Base-by-base conservation (phyloP, 2,329 filamentous ascomycete species). In the Monilinia laxa region DNA sequence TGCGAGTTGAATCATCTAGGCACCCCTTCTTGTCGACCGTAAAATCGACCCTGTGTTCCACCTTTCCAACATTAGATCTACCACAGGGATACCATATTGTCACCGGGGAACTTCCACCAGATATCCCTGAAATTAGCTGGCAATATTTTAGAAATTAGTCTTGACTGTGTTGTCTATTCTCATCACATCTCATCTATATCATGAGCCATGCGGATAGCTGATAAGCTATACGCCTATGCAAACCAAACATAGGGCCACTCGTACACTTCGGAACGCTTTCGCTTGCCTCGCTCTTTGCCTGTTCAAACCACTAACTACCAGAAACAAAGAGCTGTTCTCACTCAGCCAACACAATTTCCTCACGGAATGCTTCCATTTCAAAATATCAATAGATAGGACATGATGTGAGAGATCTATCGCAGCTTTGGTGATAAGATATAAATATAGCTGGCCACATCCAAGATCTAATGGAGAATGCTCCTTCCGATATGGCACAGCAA, bases 401-500 rank as follows among this genome's bases (percentile, higher is more conserved):
- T 62, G 9, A 51, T 51, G 10, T 20, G 16, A 51, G 31, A 51
- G 42, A 10, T 51, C 25, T 14, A 12, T 51, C 4, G 14, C 11
- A 38, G 5, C 5, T 40, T 18, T 25, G 6, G 4, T 14, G n/a
- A 60, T 38, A 38, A 38, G 28, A 9, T 35, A 20, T 51, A 51
- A 51, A 60, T 51, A 51, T 51, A 60, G n/a, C 3, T 11, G n/a
- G 20, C 31, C 31, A 5, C 49, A 51, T 10, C 45, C 28, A 38
- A 42, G n/a, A 25, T 23, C 23, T 23, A 38, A 62, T 31, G n/a
- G 4, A 62, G 9, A 60, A 20, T 5, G 25, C 51, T 25, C 31
- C 58, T 35, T 51, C 47, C 58, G 14, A 12, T 38, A 35, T n/a
- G 58, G 58, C 58, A 62, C 58, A 51, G 31, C 28, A 51, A 51